These are phyloP conservation scores for Echinochloa phyllopogon DNA, from an alignment of 176 grass and related monocot species.

Conservation along the genomic window DNA sequence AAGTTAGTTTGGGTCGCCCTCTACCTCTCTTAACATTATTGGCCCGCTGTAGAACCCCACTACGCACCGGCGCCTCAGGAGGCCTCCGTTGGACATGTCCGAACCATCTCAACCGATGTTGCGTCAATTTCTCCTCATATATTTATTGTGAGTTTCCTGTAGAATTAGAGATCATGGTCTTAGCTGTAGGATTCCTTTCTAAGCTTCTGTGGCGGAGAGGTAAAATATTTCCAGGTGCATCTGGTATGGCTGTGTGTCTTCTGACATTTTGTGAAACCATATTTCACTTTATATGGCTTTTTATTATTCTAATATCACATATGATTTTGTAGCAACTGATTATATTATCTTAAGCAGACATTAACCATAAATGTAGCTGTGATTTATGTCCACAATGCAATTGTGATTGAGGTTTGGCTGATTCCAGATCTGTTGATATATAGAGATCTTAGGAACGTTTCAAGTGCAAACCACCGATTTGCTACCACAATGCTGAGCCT, in stretches of 20 bases:
- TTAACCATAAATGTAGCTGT: background rate
- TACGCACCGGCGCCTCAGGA: too few species aligned
- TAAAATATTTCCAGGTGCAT: background rate
- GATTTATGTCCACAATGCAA: background rate
- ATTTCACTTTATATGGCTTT: background rate
- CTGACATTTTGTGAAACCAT: background rate
- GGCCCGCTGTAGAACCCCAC: too few species aligned
- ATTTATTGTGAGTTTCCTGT: conserved; percentile 16
- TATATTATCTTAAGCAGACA: background rate
- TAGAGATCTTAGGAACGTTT: background rate
- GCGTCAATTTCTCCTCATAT: too few species aligned
- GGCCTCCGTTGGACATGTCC: too few species aligned
- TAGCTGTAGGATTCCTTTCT: conserved; percentile 34
- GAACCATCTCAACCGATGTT: too few species aligned
- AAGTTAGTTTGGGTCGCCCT: too few species aligned
- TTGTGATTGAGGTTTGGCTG: background rate
- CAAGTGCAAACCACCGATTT: background rate
- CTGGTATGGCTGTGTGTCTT: conserved; percentile 21
- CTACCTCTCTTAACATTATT: too few species aligned
- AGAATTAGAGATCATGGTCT: conserved; percentile 11
- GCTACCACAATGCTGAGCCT: background rate
- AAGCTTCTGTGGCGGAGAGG: background rate
- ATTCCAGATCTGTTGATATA: background rate
- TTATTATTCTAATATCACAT: conserved; percentile 12
- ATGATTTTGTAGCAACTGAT: background rate